Conservation (phyloP, 2,329 filamentous ascomycete genomes). For the Fusarium sp. region DNA sequence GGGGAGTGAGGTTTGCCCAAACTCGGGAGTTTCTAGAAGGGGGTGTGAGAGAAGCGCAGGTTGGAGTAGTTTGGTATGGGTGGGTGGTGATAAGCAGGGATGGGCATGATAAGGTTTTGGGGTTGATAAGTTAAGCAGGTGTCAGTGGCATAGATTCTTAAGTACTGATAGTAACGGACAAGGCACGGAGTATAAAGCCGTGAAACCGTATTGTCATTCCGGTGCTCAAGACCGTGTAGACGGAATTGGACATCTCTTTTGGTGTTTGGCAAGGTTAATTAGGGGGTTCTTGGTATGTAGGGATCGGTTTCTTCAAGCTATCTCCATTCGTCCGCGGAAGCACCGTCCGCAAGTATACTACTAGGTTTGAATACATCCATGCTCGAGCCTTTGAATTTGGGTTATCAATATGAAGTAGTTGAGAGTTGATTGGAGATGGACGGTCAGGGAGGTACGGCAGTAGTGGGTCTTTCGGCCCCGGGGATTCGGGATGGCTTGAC, state of each 20-base stretch:
- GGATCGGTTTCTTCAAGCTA: slow-evolving; percentile 22
- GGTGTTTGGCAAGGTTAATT: slow-evolving; percentile 9
- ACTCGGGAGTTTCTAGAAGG: slow-evolving; percentile 21
- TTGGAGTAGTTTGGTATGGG: slow-evolving; percentile 5
- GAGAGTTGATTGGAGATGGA: not conserved
- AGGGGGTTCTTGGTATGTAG: slow-evolving; percentile 18
- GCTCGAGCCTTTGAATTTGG: not conserved
- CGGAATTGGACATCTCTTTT: not conserved
- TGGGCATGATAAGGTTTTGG: slow-evolving; percentile 27
- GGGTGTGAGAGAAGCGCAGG: slow-evolving; percentile 14
- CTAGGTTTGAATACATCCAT: not conserved
- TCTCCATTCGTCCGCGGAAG: not conserved
- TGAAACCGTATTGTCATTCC: slow-evolving; percentile 15
- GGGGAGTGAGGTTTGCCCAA: slow-evolving; percentile 12
- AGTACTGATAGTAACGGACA: slow-evolving; percentile 14
- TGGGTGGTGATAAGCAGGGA: slow-evolving; percentile 27
- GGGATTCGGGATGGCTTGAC: slow-evolving; percentile 2
- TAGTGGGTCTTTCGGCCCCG: slow-evolving; percentile 9
- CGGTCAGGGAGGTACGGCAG: not conserved
- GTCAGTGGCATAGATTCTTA: not conserved
- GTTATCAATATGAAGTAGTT: not conserved
- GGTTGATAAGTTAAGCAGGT: slow-evolving; percentile 16
- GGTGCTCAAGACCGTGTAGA: not conserved
- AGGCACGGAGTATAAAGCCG: slow-evolving; percentile 14
- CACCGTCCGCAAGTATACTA: not conserved